Percentiles rank a stretch among this genome's conserved stretches.
phyloP scores from a whole-genome alignment of 108 stramenopile species.

The Aurantiochytrium sp. region DNA sequence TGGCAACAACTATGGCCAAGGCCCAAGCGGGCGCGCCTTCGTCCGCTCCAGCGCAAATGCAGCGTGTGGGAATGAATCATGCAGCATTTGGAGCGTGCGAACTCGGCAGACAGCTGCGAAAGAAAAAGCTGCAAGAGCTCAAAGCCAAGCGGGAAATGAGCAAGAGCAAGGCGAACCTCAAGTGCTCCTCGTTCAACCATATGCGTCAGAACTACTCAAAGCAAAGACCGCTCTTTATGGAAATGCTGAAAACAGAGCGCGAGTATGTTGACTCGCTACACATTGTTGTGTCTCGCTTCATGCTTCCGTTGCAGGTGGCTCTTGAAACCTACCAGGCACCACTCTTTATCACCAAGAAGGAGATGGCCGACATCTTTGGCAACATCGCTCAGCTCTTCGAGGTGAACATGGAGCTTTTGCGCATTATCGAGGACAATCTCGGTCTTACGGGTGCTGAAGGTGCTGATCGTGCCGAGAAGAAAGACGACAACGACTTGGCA shows the following conservation, averaged over 20 bases:
- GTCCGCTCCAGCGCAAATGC: too few relatives aligned
- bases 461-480: background rate
- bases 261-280: background rate
- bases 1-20: too few relatives aligned
- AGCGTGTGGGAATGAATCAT: background rate
- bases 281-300: constrained; percentile 8
- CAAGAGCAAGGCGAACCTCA: background rate
- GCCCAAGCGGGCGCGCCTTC: too few relatives aligned
- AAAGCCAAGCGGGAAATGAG: background rate
- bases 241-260: background rate
- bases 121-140: background rate
- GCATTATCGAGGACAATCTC: background rate
- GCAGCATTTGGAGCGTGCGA: constrained; percentile 8
- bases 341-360: background rate
- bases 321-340: background rate
- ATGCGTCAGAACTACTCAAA: background rate
- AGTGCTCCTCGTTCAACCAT: background rate
- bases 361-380: background rate
- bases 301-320: background rate
- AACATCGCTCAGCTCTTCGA: constrained; percentile 8
- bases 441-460: background rate
- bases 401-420: constrained; percentile 3
- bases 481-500: background rate
- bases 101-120: background rate
- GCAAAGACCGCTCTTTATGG: constrained; percentile 3